These are phyloP conservation scores for Alternaria triticina DNA, from an alignment of 2,329 filamentous ascomycete species.

Conservation along the genomic window DNA sequence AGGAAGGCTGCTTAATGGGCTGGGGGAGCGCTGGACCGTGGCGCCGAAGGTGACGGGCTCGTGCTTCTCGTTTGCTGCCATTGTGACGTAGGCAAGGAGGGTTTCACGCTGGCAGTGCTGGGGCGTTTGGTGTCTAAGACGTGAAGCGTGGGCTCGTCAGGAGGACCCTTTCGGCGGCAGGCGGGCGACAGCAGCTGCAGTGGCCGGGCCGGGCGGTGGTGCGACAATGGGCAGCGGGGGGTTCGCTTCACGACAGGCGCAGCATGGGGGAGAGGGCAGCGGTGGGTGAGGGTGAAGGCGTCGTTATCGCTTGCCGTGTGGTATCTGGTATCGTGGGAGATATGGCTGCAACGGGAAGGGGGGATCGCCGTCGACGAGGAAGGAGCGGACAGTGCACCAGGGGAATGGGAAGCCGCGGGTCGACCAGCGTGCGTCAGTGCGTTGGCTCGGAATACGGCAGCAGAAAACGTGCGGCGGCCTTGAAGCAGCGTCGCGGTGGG, in stretches of 20 bases:
- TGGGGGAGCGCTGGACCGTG: slow-evolving; percentile 43
- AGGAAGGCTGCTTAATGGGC: slow-evolving; percentile 21
- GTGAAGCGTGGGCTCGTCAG: slow-evolving; percentile 2
- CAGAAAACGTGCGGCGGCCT: slow-evolving; percentile 13
- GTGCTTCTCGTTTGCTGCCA: slow-evolving; percentile 40
- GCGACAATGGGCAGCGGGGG: background rate
- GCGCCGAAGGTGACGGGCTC: slow-evolving; percentile 52
- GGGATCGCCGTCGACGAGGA: slow-evolving; percentile 11
- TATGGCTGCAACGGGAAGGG: slow-evolving; percentile 17
- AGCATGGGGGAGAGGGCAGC: background rate
- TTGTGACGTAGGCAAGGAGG: slow-evolving; percentile 25
- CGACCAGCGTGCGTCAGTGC: background rate
- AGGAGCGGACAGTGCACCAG: slow-evolving; percentile 2
- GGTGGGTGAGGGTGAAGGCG: background rate
- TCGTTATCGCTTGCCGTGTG: background rate
- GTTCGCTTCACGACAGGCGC: slow-evolving; percentile 3
- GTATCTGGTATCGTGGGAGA: background rate
- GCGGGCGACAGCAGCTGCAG: slow-evolving; percentile 23
- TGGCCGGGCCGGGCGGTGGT: background rate
- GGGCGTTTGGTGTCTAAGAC: slow-evolving; percentile 7
- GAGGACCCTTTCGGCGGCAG: slow-evolving; percentile 13
- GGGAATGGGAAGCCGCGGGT: background rate
- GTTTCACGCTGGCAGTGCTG: slow-evolving; percentile 11
- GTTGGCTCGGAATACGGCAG: background rate
- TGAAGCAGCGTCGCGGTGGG: slow-evolving; percentile 6